Evolutionary conservation across 140 eudicot species (phyloP), one percentile per base, ranked within the genome.

Genomic region (Ambrosia hybrid): DNA sequence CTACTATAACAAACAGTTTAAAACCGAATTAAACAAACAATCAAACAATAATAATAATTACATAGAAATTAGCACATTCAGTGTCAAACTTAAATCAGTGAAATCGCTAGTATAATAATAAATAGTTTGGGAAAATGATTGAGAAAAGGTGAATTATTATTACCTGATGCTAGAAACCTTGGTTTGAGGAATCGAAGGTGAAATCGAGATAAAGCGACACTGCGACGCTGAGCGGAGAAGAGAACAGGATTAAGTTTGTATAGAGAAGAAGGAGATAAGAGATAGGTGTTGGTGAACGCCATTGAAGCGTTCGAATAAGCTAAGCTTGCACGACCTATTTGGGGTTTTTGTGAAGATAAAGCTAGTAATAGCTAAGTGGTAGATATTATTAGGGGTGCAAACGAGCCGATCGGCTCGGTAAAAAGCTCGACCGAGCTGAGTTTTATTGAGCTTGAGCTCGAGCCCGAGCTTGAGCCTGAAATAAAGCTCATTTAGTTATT

Each of bases 201-300:
- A 52, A 76, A 64, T 37, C 56, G 52, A 36, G 74, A 69, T 46
- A 72, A 56, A 6, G 67, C 49, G 58, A 75, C 26, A 16, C 14
- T 8, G 59, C 79, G 74, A 57, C 86, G 82, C 0, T 78, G 81
- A 16, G 59, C 83, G 37, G 91, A 79, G 87, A 84, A 82, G 59
- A 87, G 74, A 48, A 79, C 73, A 57, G 92, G 92, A 65, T 84
- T 84, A 59, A 87, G 78, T 61, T 79, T 66, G 81, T 76, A 80
- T 60, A 81, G 70, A 14, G 89, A 85, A 52, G 67, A 79, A 30
- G 85, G 82, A 15, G 86, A 83, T 72, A 86, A 65, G 59, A 86
- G 76, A 48, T 71, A 77, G 9, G 87, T 75, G 33, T 66, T 78
- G 10, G 88, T 63, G 45, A 83, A 83, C 76, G 85, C 88, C 91